These are phyloP conservation scores for Flaveria robusta DNA, from an alignment of 129 eudicot species.

Conservation along the genomic window DNA sequence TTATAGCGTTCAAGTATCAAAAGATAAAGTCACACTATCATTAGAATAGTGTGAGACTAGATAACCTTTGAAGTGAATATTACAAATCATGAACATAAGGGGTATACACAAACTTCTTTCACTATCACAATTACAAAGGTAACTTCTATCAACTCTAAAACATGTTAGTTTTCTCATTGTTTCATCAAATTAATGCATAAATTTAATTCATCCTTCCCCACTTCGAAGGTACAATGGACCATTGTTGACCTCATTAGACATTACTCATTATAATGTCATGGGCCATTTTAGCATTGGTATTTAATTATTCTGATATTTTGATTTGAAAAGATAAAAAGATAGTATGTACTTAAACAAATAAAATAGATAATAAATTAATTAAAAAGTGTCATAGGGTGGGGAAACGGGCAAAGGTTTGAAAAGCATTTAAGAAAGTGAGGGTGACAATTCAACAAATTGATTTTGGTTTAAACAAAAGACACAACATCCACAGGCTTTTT, in stretches of 20 bases:
- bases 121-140: too few relatives aligned
- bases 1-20: too few relatives aligned
- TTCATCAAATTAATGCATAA: neutral
- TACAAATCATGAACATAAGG: too few relatives aligned
- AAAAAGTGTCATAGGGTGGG: conserved; percentile 24
- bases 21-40: too few relatives aligned
- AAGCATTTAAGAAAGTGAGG: conserved; percentile 35
- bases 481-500: conserved; percentile 39
- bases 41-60: too few relatives aligned
- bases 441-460: conserved; percentile 38
- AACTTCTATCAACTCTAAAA: neutral
- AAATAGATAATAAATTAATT: conserved; percentile 3
- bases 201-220: neutral
- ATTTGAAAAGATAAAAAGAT: neutral
- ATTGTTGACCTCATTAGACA: neutral
- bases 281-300: neutral
- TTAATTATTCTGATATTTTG: neutral
- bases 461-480: conserved; percentile 21
- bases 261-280: neutral
- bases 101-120: too few relatives aligned
- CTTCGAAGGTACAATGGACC: conserved; percentile 16
- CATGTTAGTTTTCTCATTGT: neutral
- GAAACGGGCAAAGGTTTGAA: conserved; percentile 23
- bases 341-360: conserved; percentile 11
- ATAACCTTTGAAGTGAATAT: too few relatives aligned